These are phyloP conservation scores for Ophiostoma angusticollis DNA, from an alignment of 2,329 filamentous ascomycete genomes.

Conservation along the genomic window DNA sequence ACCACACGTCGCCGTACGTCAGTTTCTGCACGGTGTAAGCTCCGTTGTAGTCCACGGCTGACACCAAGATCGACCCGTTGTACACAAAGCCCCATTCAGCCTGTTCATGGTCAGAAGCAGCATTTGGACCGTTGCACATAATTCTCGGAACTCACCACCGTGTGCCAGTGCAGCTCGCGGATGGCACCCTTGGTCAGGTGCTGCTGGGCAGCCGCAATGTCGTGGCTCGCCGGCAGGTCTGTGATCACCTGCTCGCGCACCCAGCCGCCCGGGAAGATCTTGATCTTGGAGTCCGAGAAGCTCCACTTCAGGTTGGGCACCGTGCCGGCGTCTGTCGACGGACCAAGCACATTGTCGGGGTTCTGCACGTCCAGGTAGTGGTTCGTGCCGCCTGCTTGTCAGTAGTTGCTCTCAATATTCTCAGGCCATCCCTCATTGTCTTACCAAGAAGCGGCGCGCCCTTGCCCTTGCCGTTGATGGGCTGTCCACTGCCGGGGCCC, in stretches of 20 bases:
- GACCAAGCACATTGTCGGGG: conserved; percentile 49
- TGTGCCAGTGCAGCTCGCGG: conserved; percentile 55
- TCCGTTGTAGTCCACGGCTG: conserved; percentile 50
- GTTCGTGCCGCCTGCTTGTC: conserved; percentile 56
- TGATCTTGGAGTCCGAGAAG: conserved; percentile 54
- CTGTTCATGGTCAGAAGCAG: too few relatives aligned
- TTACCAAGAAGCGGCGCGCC: conserved; percentile 44
- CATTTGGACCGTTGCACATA: too few relatives aligned
- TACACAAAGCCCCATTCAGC: conserved; percentile 57
- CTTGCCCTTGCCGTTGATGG: conserved; percentile 43
- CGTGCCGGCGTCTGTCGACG: conserved; percentile 44
- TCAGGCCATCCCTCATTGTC: too few relatives aligned
- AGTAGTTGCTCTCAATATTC: too few relatives aligned
- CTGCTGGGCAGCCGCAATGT: conserved; percentile 56
- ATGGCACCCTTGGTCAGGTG: conserved; percentile 54
- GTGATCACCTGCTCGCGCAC: conserved; percentile 52
- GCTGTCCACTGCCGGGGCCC: too few relatives aligned
- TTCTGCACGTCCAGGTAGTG: conserved; percentile 47
- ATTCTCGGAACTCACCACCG: too few relatives aligned
- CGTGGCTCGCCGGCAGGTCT: conserved; percentile 52
- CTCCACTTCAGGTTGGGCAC: conserved; percentile 59
- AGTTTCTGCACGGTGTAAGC: conserved; percentile 41
- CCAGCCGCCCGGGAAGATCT: conserved; percentile 51
- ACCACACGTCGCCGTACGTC: conserved; percentile 45
- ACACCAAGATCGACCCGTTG: conserved; percentile 41